These are phyloP conservation scores for Collybiopsis luxurians DNA, from an alignment of 768 basidiomycete genomes.

Conservation along the genomic window DNA sequence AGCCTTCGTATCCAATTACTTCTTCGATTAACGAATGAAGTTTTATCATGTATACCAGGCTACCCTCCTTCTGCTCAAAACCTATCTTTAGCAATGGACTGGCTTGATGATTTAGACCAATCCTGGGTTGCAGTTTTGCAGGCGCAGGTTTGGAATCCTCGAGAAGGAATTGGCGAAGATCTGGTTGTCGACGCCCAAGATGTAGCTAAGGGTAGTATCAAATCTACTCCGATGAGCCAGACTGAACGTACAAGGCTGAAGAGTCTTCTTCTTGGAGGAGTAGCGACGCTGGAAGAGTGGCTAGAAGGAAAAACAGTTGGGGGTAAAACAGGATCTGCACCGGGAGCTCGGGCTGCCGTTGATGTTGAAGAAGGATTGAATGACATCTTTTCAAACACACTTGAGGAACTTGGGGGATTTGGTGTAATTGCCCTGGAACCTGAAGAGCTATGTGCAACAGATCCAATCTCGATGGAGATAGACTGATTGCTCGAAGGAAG, in stretches of 20 bases:
- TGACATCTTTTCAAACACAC: slow-evolving; percentile 57
- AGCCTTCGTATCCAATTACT: slow-evolving; percentile 63
- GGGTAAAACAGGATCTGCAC: slow-evolving; percentile 27
- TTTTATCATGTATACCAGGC: slow-evolving; percentile 56
- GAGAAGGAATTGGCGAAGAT: slow-evolving; percentile 35
- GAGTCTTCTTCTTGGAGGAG: slow-evolving; percentile 62
- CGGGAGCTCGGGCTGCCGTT: slow-evolving; percentile 41
- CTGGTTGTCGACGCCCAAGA: slow-evolving; percentile 37
- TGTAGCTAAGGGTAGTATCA: slow-evolving; percentile 24
- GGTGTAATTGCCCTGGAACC: slow-evolving; percentile 2
- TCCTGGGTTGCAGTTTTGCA: slow-evolving; percentile 70
- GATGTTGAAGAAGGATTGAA: slow-evolving; percentile 64
- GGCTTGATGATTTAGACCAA: slow-evolving; percentile 70
- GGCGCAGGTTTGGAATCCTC: slow-evolving; percentile 65
- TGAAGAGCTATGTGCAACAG: not conserved
- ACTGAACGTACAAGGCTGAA: slow-evolving; percentile 72
- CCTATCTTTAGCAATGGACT: slow-evolving; percentile 57
- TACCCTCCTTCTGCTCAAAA: slow-evolving; percentile 47
- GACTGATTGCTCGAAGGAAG: no score
- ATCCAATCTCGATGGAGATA: not conserved
- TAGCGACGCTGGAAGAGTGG: slow-evolving; percentile 70
- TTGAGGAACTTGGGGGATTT: slow-evolving; percentile 51
- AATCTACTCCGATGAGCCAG: slow-evolving; percentile 53
- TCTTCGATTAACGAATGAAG: slow-evolving; percentile 71
- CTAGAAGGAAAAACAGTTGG: slow-evolving; percentile 29